phyloP scores from a whole-genome alignment of 75 land plant species.

The Picea sitchensis region DNA sequence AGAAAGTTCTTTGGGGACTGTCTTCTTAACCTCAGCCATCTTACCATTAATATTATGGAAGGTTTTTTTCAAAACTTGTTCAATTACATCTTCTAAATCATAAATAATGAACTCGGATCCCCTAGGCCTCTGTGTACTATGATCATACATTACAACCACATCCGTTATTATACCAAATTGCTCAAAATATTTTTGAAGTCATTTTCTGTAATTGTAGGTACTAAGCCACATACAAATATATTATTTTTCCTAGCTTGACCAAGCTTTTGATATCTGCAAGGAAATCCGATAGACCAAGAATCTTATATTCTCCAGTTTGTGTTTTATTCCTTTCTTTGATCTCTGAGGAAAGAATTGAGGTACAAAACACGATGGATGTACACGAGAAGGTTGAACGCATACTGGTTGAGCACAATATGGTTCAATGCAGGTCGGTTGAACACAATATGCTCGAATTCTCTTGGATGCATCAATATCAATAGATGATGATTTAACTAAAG shows the following conservation, averaged over 20 bases:
- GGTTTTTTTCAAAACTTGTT: constrained; percentile 26
- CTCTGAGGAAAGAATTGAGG: constrained; percentile 38
- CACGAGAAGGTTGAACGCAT: constrained; percentile 39
- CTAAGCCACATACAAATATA: constrained; percentile 44
- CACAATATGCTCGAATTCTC: constrained; percentile 51
- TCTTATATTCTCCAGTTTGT: constrained; percentile 29
- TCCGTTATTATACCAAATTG: too few relatives aligned
- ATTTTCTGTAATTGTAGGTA: constrained; percentile 35
- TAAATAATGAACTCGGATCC: not conserved
- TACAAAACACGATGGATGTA: constrained; percentile 78
- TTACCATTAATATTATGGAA: constrained; percentile 6
- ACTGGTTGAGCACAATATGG: constrained; percentile 50
- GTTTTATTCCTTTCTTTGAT: constrained; percentile 57
- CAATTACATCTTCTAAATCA: constrained; percentile 21
- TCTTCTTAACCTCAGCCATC: constrained; percentile 37
- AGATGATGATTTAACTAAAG: constrained; percentile 61
- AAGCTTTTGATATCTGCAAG: too few relatives aligned
- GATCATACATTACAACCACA: too few relatives aligned
- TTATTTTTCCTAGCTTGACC: constrained; percentile 29
- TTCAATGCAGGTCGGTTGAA: constrained; percentile 81
- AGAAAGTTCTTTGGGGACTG: constrained; percentile 25
- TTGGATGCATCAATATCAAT: constrained; percentile 47
- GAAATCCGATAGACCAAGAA: too few relatives aligned
- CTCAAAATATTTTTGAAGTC: constrained; percentile 23
- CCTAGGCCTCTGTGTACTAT: too few relatives aligned